Conservation (phyloP, 129 eudicot species). For the Lonicera japonica region DNA sequence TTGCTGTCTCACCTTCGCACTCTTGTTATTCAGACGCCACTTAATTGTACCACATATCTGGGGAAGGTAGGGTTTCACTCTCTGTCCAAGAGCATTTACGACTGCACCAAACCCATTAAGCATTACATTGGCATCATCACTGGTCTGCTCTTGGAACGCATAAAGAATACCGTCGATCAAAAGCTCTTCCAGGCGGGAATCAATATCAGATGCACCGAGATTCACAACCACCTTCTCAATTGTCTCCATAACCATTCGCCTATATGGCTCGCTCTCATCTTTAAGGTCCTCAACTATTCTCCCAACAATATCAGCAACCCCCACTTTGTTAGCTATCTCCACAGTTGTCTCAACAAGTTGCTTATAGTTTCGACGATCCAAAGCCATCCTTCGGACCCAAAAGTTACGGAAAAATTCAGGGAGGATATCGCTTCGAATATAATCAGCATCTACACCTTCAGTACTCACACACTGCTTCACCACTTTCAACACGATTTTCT, state of each 20-base stretch:
- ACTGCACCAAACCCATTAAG: conserved; percentile 97
- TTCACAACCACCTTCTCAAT: conserved; percentile 93
- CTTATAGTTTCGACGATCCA: conserved; percentile 83
- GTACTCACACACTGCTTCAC: conserved; percentile 99
- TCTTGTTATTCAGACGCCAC: conserved; percentile 91
- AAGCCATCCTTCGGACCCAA: conserved; percentile 98
- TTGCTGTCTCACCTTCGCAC: conserved; percentile 94
- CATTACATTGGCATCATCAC: conserved; percentile 95
- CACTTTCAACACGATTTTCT: conserved; percentile 88
- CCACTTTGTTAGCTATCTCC: conserved; percentile 95
- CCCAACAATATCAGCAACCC: conserved; percentile 90
- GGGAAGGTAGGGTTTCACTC: conserved; percentile 91
- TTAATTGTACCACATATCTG: conserved; percentile 96
- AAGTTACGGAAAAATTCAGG: conserved; percentile 91
- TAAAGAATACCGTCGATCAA: conserved; percentile 85
- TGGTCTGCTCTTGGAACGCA: conserved; percentile 92
- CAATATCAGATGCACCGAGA: conserved; percentile 89
- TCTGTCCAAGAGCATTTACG: conserved; percentile 84
- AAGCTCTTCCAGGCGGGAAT: conserved; percentile 90
- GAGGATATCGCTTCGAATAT: conserved; percentile 78
- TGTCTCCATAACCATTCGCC: conserved; percentile 99
- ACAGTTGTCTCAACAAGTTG: conserved; percentile 97
- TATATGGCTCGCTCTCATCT: conserved; percentile 92
- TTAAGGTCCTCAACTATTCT: conserved; percentile 89
- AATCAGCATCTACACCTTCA: conserved; percentile 91